These are phyloP conservation scores for Echium plantagineum DNA, from an alignment of 257 asterid species.

Conservation along the genomic window DNA sequence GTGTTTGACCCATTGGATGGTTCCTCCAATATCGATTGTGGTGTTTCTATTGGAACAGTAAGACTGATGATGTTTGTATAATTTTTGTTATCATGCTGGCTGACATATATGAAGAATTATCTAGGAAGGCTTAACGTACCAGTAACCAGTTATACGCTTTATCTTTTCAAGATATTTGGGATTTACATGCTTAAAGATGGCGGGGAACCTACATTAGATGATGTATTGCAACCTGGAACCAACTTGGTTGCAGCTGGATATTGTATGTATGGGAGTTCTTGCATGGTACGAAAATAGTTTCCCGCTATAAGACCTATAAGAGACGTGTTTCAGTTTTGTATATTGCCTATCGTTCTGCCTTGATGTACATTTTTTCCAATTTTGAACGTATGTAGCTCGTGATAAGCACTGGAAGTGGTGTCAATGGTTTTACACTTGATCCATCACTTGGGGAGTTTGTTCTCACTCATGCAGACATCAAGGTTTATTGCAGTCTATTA, in stretches of 20 bases:
- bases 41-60: constrained; percentile 95
- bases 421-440: constrained; percentile 93
- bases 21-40: constrained; percentile 96
- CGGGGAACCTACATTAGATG: constrained; percentile 54
- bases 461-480: constrained; percentile 82
- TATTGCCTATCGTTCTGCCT: too few species aligned
- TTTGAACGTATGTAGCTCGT: constrained; percentile 41
- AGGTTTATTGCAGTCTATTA: constrained; percentile 31
- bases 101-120: too few species aligned
- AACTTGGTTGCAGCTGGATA: constrained; percentile 94
- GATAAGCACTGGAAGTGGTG: constrained; percentile 79
- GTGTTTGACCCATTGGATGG: constrained; percentile 98
- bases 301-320: background rate
- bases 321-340: background rate
- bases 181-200: constrained; percentile 56
- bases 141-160: constrained; percentile 2
- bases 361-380: too few species aligned
- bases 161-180: constrained; percentile 67
- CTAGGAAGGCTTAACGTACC: background rate
- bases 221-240: constrained; percentile 89
- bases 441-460: constrained; percentile 98
- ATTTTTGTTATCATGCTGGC: background rate
- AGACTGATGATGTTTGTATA: background rate
- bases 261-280: constrained; percentile 97
- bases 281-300: constrained; percentile 43